Conservation (phyloP, 768 basidiomycete species). For the Gelatoporia subvermispora region DNA sequence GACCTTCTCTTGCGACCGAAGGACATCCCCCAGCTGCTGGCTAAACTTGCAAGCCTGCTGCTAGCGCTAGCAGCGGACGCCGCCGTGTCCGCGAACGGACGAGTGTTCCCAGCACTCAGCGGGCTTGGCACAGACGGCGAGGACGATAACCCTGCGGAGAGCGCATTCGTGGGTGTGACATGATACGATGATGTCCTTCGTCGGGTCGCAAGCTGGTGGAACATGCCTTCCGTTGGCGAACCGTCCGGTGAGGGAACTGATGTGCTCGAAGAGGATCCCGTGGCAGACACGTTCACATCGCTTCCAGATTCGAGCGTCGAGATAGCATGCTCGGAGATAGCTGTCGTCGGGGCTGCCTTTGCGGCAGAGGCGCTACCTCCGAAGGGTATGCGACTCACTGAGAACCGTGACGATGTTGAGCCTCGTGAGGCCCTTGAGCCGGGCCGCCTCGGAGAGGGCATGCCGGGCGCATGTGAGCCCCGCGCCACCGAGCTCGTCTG, state of each 20-base stretch:
- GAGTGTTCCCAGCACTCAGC: not conserved
- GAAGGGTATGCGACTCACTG: conserved; percentile 58
- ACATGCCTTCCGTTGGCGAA: conserved; percentile 58
- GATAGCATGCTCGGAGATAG: conserved; percentile 51
- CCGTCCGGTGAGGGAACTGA: conserved; percentile 52
- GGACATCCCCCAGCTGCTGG: conserved; percentile 56
- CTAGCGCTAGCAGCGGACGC: conserved; percentile 15
- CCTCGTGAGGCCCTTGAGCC: conserved; percentile 68
- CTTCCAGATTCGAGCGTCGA: conserved; percentile 41
- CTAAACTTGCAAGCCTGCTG: conserved; percentile 28
- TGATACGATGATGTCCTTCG: conserved; percentile 61
- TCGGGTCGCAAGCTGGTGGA: conserved; percentile 38
- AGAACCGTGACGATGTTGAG: conserved; percentile 67
- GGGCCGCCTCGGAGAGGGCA: conserved; percentile 59
- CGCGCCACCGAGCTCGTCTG: conserved; percentile 24
- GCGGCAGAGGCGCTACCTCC: conserved; percentile 40
- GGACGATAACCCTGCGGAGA: conserved; percentile 15
- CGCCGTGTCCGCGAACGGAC: not conserved
- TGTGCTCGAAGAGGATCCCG: conserved; percentile 8
- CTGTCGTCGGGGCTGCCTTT: conserved; percentile 67
- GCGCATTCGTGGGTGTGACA: conserved; percentile 27
- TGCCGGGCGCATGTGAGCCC: conserved; percentile 15
- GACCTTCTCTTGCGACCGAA: conserved; percentile 52
- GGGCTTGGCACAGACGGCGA: no score
- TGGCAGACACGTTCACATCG: conserved; percentile 7